Evolutionary conservation across 179 eudicot genomes (phyloP).

Genomic region (Patellifolia procumbens): DNA sequence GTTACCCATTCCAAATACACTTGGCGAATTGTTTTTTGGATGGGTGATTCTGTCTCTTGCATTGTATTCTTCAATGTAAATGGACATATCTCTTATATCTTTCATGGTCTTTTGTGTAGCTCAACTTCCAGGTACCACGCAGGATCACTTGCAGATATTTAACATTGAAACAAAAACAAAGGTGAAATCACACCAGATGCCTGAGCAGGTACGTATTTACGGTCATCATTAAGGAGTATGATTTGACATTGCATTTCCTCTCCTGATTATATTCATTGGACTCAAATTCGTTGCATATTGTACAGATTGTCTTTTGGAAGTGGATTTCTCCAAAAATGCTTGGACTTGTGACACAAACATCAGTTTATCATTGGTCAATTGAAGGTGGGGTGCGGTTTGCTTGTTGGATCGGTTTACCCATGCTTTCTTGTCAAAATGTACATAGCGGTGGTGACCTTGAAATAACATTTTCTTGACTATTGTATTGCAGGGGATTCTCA

Average conservation of each 20-base stretch:
- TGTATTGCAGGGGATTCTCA: constrained; percentile 82
- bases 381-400: constrained; percentile 56
- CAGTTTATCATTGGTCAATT: constrained; percentile 97
- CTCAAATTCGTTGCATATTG: constrained; percentile 7
- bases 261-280: neutral
- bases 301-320: constrained; percentile 92
- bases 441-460: constrained; percentile 1
- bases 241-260: neutral
- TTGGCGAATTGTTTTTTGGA: neutral
- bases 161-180: constrained; percentile 91
- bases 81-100: constrained; percentile 10
- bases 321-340: constrained; percentile 86
- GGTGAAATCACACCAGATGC: constrained; percentile 96
- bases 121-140: constrained; percentile 91
- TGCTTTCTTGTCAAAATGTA: constrained; percentile 15
- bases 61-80: constrained; percentile 1
- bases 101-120: constrained; percentile 52
- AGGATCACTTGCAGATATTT: constrained; percentile 94
- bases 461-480: constrained; percentile 18
- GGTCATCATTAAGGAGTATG: neutral
- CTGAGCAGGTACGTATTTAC: constrained; percentile 71
- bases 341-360: constrained; percentile 87
- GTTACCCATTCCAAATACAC: neutral
- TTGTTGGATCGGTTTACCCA: constrained; percentile 3
- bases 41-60: neutral